A percentile compares a stretch with the other conserved stretches of the same genome.
phyloP scores from a whole-genome alignment of 805 yeast species.

The Peterozyma xylosa region DNA sequence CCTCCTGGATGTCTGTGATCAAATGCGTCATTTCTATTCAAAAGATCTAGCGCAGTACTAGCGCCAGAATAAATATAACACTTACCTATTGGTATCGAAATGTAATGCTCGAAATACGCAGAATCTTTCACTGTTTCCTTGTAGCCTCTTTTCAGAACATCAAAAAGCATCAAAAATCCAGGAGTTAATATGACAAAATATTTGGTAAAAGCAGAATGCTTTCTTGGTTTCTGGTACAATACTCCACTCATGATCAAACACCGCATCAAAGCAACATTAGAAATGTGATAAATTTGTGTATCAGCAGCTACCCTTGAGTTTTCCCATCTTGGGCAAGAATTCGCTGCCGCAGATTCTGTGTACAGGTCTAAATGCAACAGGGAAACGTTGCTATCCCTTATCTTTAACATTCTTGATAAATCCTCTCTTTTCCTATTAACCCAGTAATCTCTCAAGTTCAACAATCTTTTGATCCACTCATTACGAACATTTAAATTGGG shows the following conservation, averaged over 20 bases:
- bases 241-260: conserved; percentile 58
- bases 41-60: conserved; percentile 48
- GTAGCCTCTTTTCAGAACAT: conserved; percentile 38
- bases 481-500: conserved; percentile 39
- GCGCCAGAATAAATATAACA: conserved; percentile 76
- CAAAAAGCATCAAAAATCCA: conserved; percentile 56
- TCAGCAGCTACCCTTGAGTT: conserved; percentile 45
- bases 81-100: conserved; percentile 53
- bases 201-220: conserved; percentile 58
- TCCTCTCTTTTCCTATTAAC: conserved; percentile 32
- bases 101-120: conserved; percentile 41
- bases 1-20: conserved; percentile 46
- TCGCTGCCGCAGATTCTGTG: conserved; percentile 46
- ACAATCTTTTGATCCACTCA: conserved; percentile 59
- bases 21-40: conserved; percentile 27
- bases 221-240: conserved; percentile 61
- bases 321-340: conserved; percentile 43
- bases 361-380: conserved; percentile 40
- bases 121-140: conserved; percentile 35
- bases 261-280: conserved; percentile 50
- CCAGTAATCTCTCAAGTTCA: conserved; percentile 53
- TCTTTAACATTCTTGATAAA: conserved; percentile 21
- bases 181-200: conserved; percentile 62
- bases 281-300: conserved; percentile 43
- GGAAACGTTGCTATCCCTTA: conserved; percentile 37